Evolutionary conservation across 164 flowering plant genomes (phyloP).

Genomic region (Vitis cinerea): DNA sequence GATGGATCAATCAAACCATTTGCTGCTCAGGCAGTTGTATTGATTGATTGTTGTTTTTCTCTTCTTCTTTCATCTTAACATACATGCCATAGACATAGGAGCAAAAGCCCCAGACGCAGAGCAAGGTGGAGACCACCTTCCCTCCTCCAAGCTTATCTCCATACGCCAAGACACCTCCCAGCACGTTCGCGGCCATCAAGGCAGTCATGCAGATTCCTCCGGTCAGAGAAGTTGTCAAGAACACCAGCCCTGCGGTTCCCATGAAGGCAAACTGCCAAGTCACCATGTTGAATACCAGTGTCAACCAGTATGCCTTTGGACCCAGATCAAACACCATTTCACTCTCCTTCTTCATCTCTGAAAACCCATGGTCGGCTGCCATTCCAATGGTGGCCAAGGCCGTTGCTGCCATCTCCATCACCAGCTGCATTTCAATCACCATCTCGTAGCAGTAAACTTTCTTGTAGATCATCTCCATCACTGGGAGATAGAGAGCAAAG

Average conservation of each 20-base stretch:
- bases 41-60: background rate
- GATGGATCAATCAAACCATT: too few species aligned
- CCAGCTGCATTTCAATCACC: slow-evolving; percentile 80
- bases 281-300: slow-evolving; percentile 37
- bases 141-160: slow-evolving; percentile 55
- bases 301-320: slow-evolving; percentile 35
- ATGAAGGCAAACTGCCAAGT: slow-evolving; percentile 76
- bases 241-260: slow-evolving; percentile 88
- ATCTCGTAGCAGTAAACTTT: slow-evolving; percentile 37
- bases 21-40: background rate
- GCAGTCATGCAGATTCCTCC: slow-evolving; percentile 88
- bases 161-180: slow-evolving; percentile 61
- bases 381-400: slow-evolving; percentile 61
- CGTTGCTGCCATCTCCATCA: slow-evolving; percentile 62
- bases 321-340: slow-evolving; percentile 41
- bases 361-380: slow-evolving; percentile 48
- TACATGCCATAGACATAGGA: slow-evolving; percentile 74
- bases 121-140: slow-evolving; percentile 61
- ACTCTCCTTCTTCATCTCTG: slow-evolving; percentile 51
- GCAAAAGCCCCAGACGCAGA: slow-evolving; percentile 75
- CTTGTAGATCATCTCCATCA: slow-evolving; percentile 44
- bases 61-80: slow-evolving; percentile 13
- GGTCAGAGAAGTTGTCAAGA: slow-evolving; percentile 62
- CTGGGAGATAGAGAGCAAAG: slow-evolving; percentile 66
- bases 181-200: slow-evolving; percentile 57